These are phyloP conservation scores for Lentinula raphanica DNA, from an alignment of 768 basidiomycete genomes.

Conservation along the genomic window DNA sequence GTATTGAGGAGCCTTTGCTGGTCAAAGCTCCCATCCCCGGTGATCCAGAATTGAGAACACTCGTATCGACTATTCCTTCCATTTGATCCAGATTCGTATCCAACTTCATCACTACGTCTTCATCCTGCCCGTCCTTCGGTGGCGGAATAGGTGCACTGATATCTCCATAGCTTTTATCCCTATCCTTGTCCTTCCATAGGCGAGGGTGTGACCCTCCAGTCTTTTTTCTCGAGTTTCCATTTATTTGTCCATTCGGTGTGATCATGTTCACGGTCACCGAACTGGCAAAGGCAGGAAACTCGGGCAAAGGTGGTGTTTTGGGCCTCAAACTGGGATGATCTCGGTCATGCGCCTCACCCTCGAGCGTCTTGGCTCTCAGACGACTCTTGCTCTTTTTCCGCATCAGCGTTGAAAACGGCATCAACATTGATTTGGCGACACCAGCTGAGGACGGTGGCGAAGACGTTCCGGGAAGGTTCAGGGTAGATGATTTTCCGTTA, in stretches of 20 bases:
- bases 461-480: neutral
- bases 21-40: constrained; percentile 10
- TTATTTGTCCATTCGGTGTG: neutral
- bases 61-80: constrained; percentile 73
- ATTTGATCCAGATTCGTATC: constrained; percentile 72
- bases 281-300: neutral
- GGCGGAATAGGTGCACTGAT: constrained; percentile 24
- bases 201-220: neutral
- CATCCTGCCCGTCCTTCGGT: constrained; percentile 24
- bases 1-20: constrained; percentile 20
- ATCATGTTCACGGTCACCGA: neutral
- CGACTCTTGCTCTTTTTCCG: constrained; percentile 1
- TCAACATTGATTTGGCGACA: neutral
- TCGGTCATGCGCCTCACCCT: neutral
- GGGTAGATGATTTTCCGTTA: neutral
- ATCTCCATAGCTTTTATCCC: constrained; percentile 1
- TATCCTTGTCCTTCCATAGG: constrained; percentile 27
- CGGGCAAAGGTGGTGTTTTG: neutral
- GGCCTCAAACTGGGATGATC: constrained; percentile 2
- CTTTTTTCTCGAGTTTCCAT: neutral
- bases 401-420: neutral
- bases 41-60: constrained; percentile 17
- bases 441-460: neutral
- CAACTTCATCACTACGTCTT: constrained; percentile 38
- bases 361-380: neutral